Base-by-base conservation (phyloP, 2,329 filamentous ascomycete species). In the Microthyrium microscopicum region DNA sequence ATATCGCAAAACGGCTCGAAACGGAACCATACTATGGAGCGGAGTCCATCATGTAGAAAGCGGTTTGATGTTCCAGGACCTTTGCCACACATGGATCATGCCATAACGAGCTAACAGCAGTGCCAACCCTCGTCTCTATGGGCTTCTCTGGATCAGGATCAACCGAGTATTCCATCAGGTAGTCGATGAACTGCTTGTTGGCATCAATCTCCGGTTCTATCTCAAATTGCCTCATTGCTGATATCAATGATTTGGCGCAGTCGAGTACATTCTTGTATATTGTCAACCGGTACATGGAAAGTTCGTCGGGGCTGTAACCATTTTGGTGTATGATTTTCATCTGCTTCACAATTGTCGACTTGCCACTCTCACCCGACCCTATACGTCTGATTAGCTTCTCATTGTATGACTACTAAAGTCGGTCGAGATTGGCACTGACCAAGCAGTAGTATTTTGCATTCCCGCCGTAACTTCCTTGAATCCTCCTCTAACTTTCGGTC, bases 271-370 rank as follows among this genome's bases (percentile, higher is more conserved):
- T 98, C 61, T 98, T 98, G 65, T 92, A 98, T 39, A 98, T 84
- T 21, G 89, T 95, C 41, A 92, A 73, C 39, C 89, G 79, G 62
- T 95, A 95, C 53, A 93, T 77, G 48, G 79, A 79, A 31, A 95
- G 68, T 57, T 98, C 89, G 48, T 95, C 87, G 44, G 83, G 74
- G 8, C 82, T 85, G 58, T 98, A 98, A 40, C 89, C 89, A 60
- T 94, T 93, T 49, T 95, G 78, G 52, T 98, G 89, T 51, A 98
- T 95, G 47, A 98, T 98, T 61, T 95, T 98, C 89, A 98, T 98
- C 66, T 98, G 89, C 60, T 98, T 98, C 46, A 98, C 89, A 48
- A 98, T 95, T 7, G 89, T 98, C 38, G 89, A 95, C 61, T 98
- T 98, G 45, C 89, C 89, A 58, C 87, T 95, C 63, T 98, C 89